Evolutionary conservation across 2,329 filamentous ascomycete species (phyloP).

Genomic region (Colletotrichum sansevieriae): DNA sequence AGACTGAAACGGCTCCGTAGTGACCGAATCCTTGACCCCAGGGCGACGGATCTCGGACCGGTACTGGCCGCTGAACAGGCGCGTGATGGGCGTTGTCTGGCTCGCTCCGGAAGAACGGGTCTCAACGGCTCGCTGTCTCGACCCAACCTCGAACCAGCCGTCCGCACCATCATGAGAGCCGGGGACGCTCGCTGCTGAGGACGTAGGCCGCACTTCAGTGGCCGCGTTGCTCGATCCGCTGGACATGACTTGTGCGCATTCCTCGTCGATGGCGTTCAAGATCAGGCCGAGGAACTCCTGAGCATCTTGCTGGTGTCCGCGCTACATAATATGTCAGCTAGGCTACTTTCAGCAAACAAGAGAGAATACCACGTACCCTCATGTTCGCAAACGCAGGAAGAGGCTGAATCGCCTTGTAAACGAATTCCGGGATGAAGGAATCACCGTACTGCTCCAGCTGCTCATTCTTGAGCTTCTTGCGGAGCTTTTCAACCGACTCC

Average conservation of each 20-base stretch:
- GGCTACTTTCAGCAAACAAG: neutral
- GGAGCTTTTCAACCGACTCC: slow-evolving; percentile 78
- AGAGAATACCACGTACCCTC: slow-evolving; percentile 71
- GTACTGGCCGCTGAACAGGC: slow-evolving; percentile 93
- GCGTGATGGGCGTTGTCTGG: slow-evolving; percentile 85
- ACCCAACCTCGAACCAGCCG: slow-evolving; percentile 95
- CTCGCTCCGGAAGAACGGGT: slow-evolving; percentile 87
- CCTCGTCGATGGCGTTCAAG: slow-evolving; percentile 91
- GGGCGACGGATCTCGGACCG: slow-evolving; percentile 90
- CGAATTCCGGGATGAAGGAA: slow-evolving; percentile 91
- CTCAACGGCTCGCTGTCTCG: slow-evolving; percentile 87
- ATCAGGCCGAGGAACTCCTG: slow-evolving; percentile 97
- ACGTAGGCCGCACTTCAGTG: slow-evolving; percentile 45
- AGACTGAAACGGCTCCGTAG: slow-evolving; percentile 92
- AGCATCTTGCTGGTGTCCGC: slow-evolving; percentile 96
- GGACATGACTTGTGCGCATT: slow-evolving; percentile 82
- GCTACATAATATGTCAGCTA: slow-evolving; percentile 62
- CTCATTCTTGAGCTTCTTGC: slow-evolving; percentile 79
- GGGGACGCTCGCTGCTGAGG: slow-evolving; percentile 45
- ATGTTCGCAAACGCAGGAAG: slow-evolving; percentile 92
- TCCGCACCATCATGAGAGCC: slow-evolving; percentile 58
- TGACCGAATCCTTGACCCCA: slow-evolving; percentile 90
- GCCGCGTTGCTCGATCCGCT: slow-evolving; percentile 40
- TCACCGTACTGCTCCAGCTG: slow-evolving; percentile 93
- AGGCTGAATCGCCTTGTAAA: slow-evolving; percentile 91